phyloP scores from a whole-genome alignment of 228 moss, liverwort and hornwort genomes.

The Sphagnum fallax region DNA sequence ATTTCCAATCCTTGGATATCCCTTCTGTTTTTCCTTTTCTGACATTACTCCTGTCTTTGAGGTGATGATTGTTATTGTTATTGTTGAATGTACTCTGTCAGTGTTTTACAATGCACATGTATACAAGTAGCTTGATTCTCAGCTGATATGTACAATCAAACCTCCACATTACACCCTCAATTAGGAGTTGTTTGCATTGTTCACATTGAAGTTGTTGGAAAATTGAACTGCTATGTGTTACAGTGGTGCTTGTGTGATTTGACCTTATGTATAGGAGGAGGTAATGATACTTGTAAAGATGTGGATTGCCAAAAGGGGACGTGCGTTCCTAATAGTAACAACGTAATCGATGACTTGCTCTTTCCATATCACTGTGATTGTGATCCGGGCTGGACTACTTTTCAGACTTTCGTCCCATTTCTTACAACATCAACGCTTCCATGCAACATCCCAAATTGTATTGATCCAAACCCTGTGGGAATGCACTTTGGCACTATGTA shows the following conservation, averaged over 20 bases:
- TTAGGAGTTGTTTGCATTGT: background rate
- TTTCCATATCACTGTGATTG: conserved; percentile 52
- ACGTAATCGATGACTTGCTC: conserved; percentile 9
- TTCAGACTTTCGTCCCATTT: conserved; percentile 24
- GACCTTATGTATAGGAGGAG: conserved; percentile 7
- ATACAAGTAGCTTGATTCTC: background rate
- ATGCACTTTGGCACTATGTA: background rate
- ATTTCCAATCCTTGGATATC: too few species aligned
- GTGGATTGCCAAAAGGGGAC: conserved; percentile 41
- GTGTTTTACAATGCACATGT: too few species aligned
- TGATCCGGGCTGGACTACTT: conserved; percentile 35
- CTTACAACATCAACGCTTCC: conserved; percentile 39
- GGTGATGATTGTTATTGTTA: too few species aligned
- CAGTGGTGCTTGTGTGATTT: too few species aligned
- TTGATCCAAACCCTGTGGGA: background rate
- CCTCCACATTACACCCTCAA: background rate
- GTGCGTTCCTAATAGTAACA: conserved; percentile 34
- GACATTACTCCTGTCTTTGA: too few species aligned
- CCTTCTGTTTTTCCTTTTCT: too few species aligned
- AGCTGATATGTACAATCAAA: background rate
- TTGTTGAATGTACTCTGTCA: too few species aligned
- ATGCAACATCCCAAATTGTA: conserved; percentile 54
- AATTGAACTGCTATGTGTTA: background rate
- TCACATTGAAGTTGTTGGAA: background rate
- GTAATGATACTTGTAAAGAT: conserved; percentile 15